These are phyloP conservation scores for Rubia tinctorum DNA, from an alignment of 305 asterid species.

Conservation along the genomic window DNA sequence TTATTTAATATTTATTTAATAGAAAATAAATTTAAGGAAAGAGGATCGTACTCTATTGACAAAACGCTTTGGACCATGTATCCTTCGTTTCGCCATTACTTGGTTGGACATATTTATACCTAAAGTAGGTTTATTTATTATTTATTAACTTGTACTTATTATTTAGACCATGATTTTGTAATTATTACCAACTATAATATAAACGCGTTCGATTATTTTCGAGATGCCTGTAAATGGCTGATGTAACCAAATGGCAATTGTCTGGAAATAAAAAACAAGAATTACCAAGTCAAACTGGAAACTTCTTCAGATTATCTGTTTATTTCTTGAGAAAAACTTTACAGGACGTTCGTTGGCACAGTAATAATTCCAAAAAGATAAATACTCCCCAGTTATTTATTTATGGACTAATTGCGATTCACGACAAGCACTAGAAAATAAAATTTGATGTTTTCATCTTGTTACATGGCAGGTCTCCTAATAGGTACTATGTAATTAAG, in stretches of 20 bases:
- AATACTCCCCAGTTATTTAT: neutral
- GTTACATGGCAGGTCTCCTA: neutral
- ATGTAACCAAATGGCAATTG: neutral
- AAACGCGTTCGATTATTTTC: neutral
- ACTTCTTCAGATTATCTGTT: neutral
- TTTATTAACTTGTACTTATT: too few species aligned
- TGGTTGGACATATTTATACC: too few species aligned
- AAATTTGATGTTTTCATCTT: neutral
- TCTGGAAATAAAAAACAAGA: neutral
- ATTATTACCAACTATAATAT: neutral
- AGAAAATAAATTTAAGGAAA: too few species aligned
- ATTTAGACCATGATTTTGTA: too few species aligned
- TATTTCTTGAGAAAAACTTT: neutral
- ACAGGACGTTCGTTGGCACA: neutral
- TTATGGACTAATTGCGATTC: neutral
- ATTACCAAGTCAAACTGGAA: neutral
- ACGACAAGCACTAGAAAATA: neutral
- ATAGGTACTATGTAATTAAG: too few species aligned
- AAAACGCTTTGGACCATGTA: too few species aligned
- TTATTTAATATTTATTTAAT: too few species aligned
- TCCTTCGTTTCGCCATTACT: too few species aligned
- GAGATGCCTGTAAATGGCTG: neutral
- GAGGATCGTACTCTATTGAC: too few species aligned
- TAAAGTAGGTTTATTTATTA: too few species aligned
- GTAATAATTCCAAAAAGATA: neutral